Conservation (phyloP, 2,329 filamentous ascomycete genomes). For the Truncatella angustata region DNA sequence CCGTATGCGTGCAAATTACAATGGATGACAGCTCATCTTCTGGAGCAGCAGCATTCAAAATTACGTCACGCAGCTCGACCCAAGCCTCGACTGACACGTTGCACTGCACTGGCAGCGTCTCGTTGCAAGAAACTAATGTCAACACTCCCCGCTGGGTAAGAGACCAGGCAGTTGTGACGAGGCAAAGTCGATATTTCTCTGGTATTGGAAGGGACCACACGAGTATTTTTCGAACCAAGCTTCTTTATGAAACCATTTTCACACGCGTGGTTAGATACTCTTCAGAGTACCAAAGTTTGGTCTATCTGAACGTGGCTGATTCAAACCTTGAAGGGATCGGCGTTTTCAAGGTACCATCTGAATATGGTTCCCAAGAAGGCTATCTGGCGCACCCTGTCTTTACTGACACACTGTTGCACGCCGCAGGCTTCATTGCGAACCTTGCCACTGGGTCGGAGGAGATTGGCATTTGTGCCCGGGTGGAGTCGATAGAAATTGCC, state of each 20-base stretch:
- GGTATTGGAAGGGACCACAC: constrained; percentile 1
- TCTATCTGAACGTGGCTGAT: constrained; percentile 2
- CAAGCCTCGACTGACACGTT: neutral
- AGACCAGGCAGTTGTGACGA: neutral
- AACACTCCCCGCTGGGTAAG: neutral
- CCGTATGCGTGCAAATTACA: neutral
- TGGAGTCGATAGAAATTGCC: constrained; percentile 3
- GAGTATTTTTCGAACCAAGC: constrained; percentile 13
- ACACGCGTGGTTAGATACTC: constrained; percentile 17
- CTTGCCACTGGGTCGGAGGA: constrained; percentile 10
- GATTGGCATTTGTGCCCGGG: constrained; percentile 14
- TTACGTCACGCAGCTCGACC: neutral
- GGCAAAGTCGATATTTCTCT: constrained; percentile 6
- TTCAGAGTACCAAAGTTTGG: constrained; percentile 10
- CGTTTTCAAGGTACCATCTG: constrained; percentile 8
- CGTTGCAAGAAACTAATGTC: neutral
- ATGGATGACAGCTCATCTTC: neutral
- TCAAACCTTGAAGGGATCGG: constrained; percentile 10
- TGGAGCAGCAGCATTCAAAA: neutral
- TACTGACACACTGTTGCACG: constrained; percentile 18
- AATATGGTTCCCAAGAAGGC: neutral
- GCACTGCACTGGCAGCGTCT: neutral
- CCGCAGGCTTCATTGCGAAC: constrained; percentile 18
- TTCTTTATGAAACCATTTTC: constrained; percentile 16
- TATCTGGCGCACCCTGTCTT: constrained; percentile 13